A percentile compares a stretch with the other conserved stretches of the same genome.
Conservation (phyloP, 768 basidiomycete genomes). For the Roridomyces roridus region DNA sequence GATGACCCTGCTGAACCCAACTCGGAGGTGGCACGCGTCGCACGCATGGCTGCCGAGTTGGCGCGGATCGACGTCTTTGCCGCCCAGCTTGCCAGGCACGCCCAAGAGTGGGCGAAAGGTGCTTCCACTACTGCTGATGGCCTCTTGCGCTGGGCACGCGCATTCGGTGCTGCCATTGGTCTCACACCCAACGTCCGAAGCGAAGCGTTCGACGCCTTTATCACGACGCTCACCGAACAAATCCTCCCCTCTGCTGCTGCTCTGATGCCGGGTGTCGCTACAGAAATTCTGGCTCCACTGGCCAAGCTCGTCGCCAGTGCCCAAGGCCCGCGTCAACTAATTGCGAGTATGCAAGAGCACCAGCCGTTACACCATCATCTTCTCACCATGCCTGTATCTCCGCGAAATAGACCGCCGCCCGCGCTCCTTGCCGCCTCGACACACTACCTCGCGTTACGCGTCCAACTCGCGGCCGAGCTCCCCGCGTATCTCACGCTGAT, state of each 20-base stretch:
- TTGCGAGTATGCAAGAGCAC: slow-evolving; percentile 75
- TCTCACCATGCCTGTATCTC: slow-evolving; percentile 65
- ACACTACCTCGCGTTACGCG: slow-evolving; percentile 78
- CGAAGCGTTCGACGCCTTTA: slow-evolving; percentile 78
- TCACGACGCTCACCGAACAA: slow-evolving; percentile 58
- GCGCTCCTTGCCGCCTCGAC: slow-evolving; percentile 75
- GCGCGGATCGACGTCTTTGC: slow-evolving; percentile 63
- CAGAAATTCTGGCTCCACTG: slow-evolving; percentile 58
- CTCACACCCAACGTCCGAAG: slow-evolving; percentile 50
- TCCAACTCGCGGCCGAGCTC: slow-evolving; percentile 73
- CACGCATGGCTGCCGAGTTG: slow-evolving; percentile 59
- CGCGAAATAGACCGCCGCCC: slow-evolving; percentile 70
- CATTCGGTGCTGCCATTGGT: slow-evolving; percentile 74
- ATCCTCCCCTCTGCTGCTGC: slow-evolving; percentile 59
- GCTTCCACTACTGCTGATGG: slow-evolving; percentile 55
- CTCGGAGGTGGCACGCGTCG: slow-evolving; percentile 58
- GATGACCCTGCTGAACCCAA: slow-evolving; percentile 30
- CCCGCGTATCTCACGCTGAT: slow-evolving; percentile 66
- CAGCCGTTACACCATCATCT: slow-evolving; percentile 76
- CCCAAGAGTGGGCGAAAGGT: slow-evolving; percentile 67
- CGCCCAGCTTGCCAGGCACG: slow-evolving; percentile 63
- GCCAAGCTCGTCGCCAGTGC: slow-evolving; percentile 63
- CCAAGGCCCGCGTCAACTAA: slow-evolving; percentile 65
- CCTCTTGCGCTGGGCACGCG: slow-evolving; percentile 65
- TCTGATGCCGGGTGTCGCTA: slow-evolving; percentile 26